Evolutionary conservation across 768 basidiomycete species (phyloP), one percentile per base, ranked within the genome.

Genomic region (Podaxis sp.): DNA sequence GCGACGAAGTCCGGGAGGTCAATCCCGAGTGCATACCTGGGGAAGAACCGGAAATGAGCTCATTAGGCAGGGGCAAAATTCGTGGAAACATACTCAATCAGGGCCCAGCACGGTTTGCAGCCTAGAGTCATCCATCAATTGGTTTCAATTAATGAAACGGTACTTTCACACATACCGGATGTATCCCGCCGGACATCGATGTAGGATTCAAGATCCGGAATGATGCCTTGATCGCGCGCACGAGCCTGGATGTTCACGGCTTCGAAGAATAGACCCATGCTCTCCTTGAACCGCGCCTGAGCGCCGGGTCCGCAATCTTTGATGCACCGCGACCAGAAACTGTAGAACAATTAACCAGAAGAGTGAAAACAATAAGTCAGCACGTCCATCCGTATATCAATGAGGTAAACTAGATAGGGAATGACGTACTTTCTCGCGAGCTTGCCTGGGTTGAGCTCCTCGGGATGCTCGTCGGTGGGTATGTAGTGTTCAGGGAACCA

Each of bases 181-280:
- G 88, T 90, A 64, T 91, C 87, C 44, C 90, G 80, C 18, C 90
- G 83, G 47, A 88, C 74, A 53, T 83, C 75, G 63, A 92, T 86
- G 67, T 90, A 91, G 1, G 86, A 83, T 62, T 91, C 87, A 27
- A 92, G 81, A 70, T 88, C 87, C 6, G 87, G 87, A 50, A 90
- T 76, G 21, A 74, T 65, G 1, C 72, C 80, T 4, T 77, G 72
- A 56, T 80, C 76, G 44, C 88, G 87, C 63, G 83, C 82, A 32
- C 74, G 68, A 10, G 88, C 81, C 69, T 91, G 86, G 56, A 84
- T 79, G 50, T 78, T 80, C 58, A 90, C 80, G 14, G 88, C 82
- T 67, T 86, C 81, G 69, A 91, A 88, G 74, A 88, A 92, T 52
- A 84, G 72, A 3, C 79, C 79, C 66, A 89, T 76, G 1, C 85